Evolutionary conservation across 352 stramenopile genomes (phyloP).

Genomic region (Elongisporangium anandrum): DNA sequence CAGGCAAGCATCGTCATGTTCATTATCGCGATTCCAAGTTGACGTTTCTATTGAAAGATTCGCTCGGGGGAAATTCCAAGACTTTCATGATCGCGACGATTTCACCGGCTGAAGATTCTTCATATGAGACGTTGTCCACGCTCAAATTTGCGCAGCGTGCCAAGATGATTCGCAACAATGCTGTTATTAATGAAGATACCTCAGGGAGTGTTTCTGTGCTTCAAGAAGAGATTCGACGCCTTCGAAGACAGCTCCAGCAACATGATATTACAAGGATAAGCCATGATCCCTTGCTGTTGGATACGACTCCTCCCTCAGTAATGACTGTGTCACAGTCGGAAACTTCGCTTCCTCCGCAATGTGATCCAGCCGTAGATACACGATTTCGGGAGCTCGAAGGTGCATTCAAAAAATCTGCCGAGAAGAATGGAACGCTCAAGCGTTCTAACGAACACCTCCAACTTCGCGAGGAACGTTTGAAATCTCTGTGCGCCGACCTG

Average conservation of each 20-base stretch:
- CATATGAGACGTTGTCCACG: slow-evolving; percentile 80
- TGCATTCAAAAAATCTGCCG: slow-evolving; percentile 48
- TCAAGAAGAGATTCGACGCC: slow-evolving; percentile 67
- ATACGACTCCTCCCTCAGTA: not conserved
- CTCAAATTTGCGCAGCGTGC: slow-evolving; percentile 83
- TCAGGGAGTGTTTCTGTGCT: slow-evolving; percentile 52
- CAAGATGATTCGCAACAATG: slow-evolving; percentile 85
- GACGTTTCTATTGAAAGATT: slow-evolving; percentile 84
- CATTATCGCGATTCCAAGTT: slow-evolving; percentile 86
- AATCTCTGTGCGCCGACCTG: slow-evolving; percentile 45
- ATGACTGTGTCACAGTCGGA: not conserved
- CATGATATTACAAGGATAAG: not conserved
- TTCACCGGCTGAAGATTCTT: slow-evolving; percentile 79
- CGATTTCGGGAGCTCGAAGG: slow-evolving; percentile 64
- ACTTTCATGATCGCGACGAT: slow-evolving; percentile 86
- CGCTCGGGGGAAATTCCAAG: slow-evolving; percentile 81
- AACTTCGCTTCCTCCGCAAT: slow-evolving; percentile 7
- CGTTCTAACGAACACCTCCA: slow-evolving; percentile 54
- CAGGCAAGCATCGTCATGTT: slow-evolving; percentile 76
- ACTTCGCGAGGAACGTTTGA: slow-evolving; percentile 45
- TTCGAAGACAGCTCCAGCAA: slow-evolving; percentile 59
- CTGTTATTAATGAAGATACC: slow-evolving; percentile 80
- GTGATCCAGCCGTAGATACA: slow-evolving; percentile 29
- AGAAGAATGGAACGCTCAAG: slow-evolving; percentile 52
- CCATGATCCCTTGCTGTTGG: slow-evolving; percentile 1